Evolutionary conservation across 805 yeast species (phyloP).

Genomic region (Jamesozyma piceae): DNA sequence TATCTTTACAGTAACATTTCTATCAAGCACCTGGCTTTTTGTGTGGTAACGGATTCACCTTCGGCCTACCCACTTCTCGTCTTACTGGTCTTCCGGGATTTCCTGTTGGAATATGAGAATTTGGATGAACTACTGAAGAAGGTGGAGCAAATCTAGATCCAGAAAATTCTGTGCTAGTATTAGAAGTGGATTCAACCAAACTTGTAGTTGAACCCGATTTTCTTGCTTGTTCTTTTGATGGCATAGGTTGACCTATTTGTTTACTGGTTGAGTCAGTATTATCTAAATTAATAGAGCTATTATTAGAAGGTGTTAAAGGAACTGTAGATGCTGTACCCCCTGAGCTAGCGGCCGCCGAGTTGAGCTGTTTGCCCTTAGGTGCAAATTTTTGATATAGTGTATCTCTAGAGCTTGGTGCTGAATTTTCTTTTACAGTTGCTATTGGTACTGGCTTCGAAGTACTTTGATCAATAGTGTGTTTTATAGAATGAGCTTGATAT

Average conservation of each 20-base stretch:
- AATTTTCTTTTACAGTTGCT: conserved; percentile 19
- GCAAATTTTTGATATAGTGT: conserved; percentile 25
- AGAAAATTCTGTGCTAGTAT: not conserved
- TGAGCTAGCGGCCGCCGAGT: not conserved
- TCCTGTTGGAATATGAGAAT: conserved; percentile 7
- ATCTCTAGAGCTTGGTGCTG: conserved; percentile 14
- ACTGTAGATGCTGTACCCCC: not conserved
- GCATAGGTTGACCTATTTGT: not conserved
- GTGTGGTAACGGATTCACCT: conserved; percentile 15
- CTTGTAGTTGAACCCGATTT: not conserved
- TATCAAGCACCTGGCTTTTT: conserved; percentile 8
- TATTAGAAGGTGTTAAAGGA: not conserved
- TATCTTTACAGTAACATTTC: too few relatives aligned
- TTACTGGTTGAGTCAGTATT: not conserved
- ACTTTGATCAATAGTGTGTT: conserved; percentile 56
- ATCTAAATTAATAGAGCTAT: too few relatives aligned
- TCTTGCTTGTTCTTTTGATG: not conserved
- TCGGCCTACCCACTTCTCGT: conserved; percentile 29
- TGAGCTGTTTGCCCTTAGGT: conserved; percentile 25
- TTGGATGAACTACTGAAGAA: conserved; percentile 20
- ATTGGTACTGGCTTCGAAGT: conserved; percentile 51
- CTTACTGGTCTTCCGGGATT: conserved; percentile 8
- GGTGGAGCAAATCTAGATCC: conserved; percentile 22
- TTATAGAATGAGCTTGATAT: conserved; percentile 46
- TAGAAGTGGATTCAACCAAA: not conserved